A percentile compares a stretch with the other conserved stretches of the same genome.
phyloP scores from a whole-genome alignment of 441 rosid species.

The Pelargonium australe region DNA sequence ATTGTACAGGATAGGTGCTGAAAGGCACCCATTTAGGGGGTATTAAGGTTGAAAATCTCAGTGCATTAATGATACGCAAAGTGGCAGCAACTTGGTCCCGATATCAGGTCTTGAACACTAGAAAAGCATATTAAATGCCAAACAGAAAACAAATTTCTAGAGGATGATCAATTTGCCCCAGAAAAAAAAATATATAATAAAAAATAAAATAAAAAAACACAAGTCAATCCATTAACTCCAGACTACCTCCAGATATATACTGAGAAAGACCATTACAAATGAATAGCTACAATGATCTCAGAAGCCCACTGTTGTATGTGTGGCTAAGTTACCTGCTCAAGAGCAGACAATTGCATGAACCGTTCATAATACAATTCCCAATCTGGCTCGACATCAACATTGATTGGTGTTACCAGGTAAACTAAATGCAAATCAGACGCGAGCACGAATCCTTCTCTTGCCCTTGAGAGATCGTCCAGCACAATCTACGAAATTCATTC shows the following conservation, averaged over 20 bases:
- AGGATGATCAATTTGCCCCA: background rate
- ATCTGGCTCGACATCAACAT: slow-evolving; percentile 90
- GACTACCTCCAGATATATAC: slow-evolving; percentile 6
- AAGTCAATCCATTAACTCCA: background rate
- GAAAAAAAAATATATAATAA: no score
- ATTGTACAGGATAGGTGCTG: background rate
- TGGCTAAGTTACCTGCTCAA: slow-evolving; percentile 67
- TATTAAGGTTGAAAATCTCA: no score
- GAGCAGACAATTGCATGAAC: slow-evolving; percentile 80
- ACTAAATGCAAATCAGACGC: slow-evolving; percentile 97
- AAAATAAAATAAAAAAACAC: background rate
- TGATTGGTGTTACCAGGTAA: slow-evolving; percentile 85
- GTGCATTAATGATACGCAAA: background rate
- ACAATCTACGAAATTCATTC: slow-evolving; percentile 56
- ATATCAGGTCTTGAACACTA: slow-evolving; percentile 2
- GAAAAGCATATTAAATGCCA: background rate
- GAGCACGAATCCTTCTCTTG: slow-evolving; percentile 96
- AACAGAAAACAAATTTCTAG: background rate
- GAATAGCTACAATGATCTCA: background rate
- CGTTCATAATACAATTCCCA: slow-evolving; percentile 92
- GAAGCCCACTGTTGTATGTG: background rate
- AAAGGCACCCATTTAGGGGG: background rate
- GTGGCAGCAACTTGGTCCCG: background rate
- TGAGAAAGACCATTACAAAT: slow-evolving; percentile 1
- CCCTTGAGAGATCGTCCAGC: slow-evolving; percentile 91